Percentiles rank a stretch among this genome's conserved stretches.
Conservation (phyloP, 306 rosid species). For the Medicago arabica region DNA sequence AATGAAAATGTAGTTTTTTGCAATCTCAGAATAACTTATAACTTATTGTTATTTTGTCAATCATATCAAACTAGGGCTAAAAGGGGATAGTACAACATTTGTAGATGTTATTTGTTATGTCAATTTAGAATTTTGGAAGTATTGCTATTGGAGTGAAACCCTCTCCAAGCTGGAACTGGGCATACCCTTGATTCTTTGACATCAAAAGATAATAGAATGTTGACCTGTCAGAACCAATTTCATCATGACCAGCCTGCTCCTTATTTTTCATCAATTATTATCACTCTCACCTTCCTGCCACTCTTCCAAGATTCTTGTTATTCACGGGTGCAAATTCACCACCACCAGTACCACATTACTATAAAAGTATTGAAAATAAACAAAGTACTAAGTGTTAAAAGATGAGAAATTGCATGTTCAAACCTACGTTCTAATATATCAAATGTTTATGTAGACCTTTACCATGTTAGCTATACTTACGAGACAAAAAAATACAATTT, state of each 20-base stretch:
- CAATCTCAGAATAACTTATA: no score
- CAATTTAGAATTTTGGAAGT: conserved; percentile 40
- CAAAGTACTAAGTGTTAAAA: no score
- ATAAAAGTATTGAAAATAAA: no score
- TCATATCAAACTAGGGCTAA: no score
- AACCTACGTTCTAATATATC: no score
- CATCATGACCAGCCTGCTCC: conserved; percentile 33
- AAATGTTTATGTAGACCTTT: no score
- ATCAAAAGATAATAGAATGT: conserved; percentile 39
- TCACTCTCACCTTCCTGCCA: neutral
- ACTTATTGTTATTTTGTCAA: no score
- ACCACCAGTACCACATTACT: neutral
- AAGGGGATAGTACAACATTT: no score
- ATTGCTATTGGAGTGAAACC: conserved; percentile 11
- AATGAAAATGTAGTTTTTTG: no score
- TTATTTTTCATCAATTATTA: conserved; percentile 13
- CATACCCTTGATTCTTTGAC: conserved; percentile 42
- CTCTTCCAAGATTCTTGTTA: conserved; percentile 29
- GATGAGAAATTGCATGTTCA: no score
- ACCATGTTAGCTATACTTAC: no score
- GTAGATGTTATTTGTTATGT: conserved; percentile 31
- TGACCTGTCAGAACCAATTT: conserved; percentile 46
- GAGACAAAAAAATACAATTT: neutral
- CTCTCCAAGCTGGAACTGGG: conserved; percentile 22
- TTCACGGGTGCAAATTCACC: conserved; percentile 34